Evolutionary conservation across 768 basidiomycete genomes (phyloP), one percentile per base, ranked within the genome.

Genomic region (Tulasnella sp.): DNA sequence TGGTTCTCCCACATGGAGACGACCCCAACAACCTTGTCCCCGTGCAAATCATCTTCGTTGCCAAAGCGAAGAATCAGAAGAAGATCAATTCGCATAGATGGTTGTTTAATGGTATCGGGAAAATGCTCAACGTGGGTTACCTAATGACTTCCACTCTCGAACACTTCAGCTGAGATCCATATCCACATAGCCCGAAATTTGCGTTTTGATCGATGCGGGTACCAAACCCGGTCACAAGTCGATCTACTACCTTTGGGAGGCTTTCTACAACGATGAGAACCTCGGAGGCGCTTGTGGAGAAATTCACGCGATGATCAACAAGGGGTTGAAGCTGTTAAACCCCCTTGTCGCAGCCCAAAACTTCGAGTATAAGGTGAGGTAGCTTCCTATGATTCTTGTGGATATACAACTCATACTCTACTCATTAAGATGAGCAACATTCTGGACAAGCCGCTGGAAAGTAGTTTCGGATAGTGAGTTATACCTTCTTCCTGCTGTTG

Each of bases 161-260:
- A n/a, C 21, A n/a, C 42, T 58, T 48, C 19, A 11, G 49, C 43
- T 44, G 9, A 38, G 29, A 13, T 23, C 51, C n/a, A n/a, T 62
- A 29, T 63, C 65, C 44, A 64, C 66, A 8, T 65, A 95, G 82
- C 94, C 94, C 4, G 91, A 96, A 68, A 82, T 86, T 51, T 94
- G 92, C 71, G 86, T 95, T 62, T 79, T 97, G 30, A 80, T 97
- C 63, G 94, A 96, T 70, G 94, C 92, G 4, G 94, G 94, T 63
- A 98, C 94, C 4, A 97, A 96, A 71, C 94, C 94, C 1, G 94
- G 92, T 2, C 90, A 90, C 71, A 94, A 94, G 71, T 89, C 89
- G 1, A 91, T 98, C 67, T 98, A 88, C 72, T 90, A 95, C 69
- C 79, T 95, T 8, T 95, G 92, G 90, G 88, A 91, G 63, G 90